These are phyloP conservation scores for California macrophylla DNA, from an alignment of 441 rosid genomes.

Conservation along the genomic window DNA sequence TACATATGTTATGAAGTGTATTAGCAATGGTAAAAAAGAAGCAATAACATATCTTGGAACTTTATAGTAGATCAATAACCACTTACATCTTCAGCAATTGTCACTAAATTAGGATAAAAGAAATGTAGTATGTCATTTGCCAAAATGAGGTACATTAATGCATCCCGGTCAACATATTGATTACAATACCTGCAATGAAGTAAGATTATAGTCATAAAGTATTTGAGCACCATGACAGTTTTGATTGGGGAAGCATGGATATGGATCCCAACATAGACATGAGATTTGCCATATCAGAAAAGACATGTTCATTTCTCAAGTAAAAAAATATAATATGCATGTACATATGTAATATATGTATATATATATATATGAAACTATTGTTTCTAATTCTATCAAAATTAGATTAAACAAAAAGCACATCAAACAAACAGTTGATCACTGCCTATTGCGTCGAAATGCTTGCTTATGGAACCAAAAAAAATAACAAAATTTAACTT, in stretches of 20 bases:
- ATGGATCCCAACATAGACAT: too few species aligned
- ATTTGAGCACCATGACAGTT: neutral
- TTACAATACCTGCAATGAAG: conserved; percentile 72
- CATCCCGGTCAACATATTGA: conserved; percentile 88
- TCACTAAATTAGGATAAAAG: conserved; percentile 78
- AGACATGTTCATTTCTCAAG: neutral
- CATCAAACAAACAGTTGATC: too few species aligned
- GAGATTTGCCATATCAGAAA: neutral
- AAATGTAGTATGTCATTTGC: conserved; percentile 83
- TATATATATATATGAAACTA: neutral
- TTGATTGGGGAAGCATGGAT: neutral
- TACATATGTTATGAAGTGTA: neutral
- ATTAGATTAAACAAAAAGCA: neutral
- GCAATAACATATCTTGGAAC: neutral
- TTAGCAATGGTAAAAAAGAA: neutral
- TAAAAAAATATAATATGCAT: neutral
- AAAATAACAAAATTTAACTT: too few species aligned
- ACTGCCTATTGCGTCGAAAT: too few species aligned
- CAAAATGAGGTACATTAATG: conserved; percentile 71
- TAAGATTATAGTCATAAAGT: conserved; percentile 3
- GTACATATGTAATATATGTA: too few species aligned
- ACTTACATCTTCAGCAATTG: conserved; percentile 95
- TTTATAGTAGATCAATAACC: conserved; percentile 5
- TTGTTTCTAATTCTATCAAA: neutral
- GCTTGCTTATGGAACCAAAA: too few species aligned